Conservation (phyloP, 345 rosid species). For the Euphorbia peplus region DNA sequence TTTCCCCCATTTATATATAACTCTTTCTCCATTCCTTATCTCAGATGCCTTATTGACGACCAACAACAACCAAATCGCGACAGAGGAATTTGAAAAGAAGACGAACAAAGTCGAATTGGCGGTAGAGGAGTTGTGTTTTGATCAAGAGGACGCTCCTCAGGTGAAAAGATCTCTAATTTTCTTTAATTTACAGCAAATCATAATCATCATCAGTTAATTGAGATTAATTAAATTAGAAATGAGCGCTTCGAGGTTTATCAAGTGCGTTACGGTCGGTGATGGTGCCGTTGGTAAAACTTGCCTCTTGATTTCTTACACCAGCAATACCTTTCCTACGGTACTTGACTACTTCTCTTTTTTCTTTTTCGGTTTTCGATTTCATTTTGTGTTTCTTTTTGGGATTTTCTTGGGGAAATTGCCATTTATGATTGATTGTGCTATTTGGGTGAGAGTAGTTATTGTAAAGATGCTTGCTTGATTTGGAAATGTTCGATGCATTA, state of each 20-base stretch:
- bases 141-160: constrained; percentile 23
- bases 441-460: background rate
- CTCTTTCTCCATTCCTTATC: constrained; percentile 4
- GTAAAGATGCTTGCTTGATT: constrained; percentile 5
- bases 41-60: constrained; percentile 35
- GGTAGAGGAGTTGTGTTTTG: constrained; percentile 9
- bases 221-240: constrained; percentile 21
- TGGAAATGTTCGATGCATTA: constrained; percentile 13
- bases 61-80: constrained; percentile 8
- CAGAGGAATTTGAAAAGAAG: background rate
- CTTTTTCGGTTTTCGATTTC: no score
- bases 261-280: constrained; percentile 34
- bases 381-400: background rate
- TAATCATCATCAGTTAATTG: no score
- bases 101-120: background rate
- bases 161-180: constrained; percentile 19
- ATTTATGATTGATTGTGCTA: constrained; percentile 1
- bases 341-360: background rate
- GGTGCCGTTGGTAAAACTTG: constrained; percentile 37
- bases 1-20: background rate
- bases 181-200: background rate
- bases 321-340: constrained; percentile 35
- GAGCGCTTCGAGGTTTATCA: constrained; percentile 35
- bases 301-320: constrained; percentile 32
- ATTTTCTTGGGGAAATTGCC: background rate